These are phyloP conservation scores for Penicillium diatomitis DNA, from an alignment of 495 filamentous ascomycete species.

Conservation along the genomic window DNA sequence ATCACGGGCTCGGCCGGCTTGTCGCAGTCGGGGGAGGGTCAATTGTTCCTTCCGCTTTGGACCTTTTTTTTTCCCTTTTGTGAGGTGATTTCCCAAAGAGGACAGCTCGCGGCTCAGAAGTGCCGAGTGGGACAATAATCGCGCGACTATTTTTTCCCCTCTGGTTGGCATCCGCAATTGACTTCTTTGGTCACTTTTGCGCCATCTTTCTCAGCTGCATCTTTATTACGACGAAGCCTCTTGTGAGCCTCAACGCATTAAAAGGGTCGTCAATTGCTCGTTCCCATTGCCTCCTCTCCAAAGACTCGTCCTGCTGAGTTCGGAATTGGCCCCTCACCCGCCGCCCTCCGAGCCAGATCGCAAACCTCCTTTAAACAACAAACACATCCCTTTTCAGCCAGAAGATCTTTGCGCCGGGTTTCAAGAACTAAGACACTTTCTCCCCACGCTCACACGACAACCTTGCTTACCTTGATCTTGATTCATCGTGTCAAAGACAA, in stretches of 20 bases:
- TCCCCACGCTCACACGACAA: too few species aligned
- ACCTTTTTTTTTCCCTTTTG: constrained; percentile 4
- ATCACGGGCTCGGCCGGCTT: too few species aligned
- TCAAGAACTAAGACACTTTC: too few species aligned
- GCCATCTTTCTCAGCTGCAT: too few species aligned
- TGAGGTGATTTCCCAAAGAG: constrained; percentile 1
- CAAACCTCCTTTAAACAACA: neutral
- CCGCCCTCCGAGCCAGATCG: neutral
- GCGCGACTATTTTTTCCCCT: neutral
- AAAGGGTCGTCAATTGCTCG: neutral
- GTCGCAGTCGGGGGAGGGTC: neutral
- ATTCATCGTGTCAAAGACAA: too few species aligned
- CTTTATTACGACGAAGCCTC: neutral
- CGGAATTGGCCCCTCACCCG: neutral
- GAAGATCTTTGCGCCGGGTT: neutral
- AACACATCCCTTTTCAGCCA: neutral
- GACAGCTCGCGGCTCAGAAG: neutral
- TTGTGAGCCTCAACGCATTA: neutral
- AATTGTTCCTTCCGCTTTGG: constrained; percentile 3
- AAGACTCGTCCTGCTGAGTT: too few species aligned
- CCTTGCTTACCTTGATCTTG: too few species aligned
- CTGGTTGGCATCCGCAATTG: too few species aligned
- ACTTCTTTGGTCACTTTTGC: too few species aligned
- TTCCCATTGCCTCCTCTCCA: too few species aligned
- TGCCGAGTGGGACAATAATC: neutral